Percentiles rank a stretch among this genome's conserved stretches.
Conservation (phyloP, 495 filamentous ascomycete genomes). For the Apiosordaria backusii region DNA sequence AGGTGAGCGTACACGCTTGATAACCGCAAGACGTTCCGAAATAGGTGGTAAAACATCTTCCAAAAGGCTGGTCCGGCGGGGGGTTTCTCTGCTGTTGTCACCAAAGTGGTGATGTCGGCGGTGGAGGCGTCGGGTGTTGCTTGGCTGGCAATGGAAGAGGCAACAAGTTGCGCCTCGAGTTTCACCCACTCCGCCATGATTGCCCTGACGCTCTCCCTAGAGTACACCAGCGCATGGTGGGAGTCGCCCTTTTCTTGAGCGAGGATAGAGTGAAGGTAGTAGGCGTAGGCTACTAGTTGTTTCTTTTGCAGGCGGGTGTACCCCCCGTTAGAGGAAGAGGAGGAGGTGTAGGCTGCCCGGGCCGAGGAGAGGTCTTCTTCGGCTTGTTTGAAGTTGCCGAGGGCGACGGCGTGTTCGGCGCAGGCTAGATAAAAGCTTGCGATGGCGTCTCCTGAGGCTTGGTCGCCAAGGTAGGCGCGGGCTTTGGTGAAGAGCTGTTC, state of each 20-base stretch:
- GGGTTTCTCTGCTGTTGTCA: conserved; percentile 10
- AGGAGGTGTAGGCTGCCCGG: conserved; percentile 28
- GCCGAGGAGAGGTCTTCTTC: conserved; percentile 42
- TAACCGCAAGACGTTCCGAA: conserved; percentile 64
- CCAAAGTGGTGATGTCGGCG: conserved; percentile 17
- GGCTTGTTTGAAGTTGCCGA: conserved; percentile 61
- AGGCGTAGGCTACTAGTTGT: conserved; percentile 49
- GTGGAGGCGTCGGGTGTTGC: conserved; percentile 31
- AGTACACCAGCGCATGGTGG: conserved; percentile 61
- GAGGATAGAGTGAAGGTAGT: conserved; percentile 58
- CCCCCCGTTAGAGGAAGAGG: conserved; percentile 18
- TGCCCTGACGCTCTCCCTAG: conserved; percentile 61
- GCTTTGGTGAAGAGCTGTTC: conserved; percentile 60
- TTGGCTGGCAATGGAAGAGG: conserved; percentile 32
- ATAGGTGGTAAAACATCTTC: conserved; percentile 69
- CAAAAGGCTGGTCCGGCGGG: conserved; percentile 68
- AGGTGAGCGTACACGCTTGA: conserved; percentile 74
- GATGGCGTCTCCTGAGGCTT: conserved; percentile 35
- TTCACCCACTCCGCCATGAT: conserved; percentile 69
- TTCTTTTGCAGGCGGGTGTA: conserved; percentile 32
- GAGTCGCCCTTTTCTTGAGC: conserved; percentile 61
- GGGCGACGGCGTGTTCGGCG: conserved; percentile 68
- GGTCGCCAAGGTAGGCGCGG: conserved; percentile 31
- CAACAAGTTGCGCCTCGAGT: conserved; percentile 46
- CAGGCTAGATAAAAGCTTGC: conserved; percentile 62